These are phyloP conservation scores for Aristolochia contorta DNA, from an alignment of 164 flowering plant species.

Conservation along the genomic window DNA sequence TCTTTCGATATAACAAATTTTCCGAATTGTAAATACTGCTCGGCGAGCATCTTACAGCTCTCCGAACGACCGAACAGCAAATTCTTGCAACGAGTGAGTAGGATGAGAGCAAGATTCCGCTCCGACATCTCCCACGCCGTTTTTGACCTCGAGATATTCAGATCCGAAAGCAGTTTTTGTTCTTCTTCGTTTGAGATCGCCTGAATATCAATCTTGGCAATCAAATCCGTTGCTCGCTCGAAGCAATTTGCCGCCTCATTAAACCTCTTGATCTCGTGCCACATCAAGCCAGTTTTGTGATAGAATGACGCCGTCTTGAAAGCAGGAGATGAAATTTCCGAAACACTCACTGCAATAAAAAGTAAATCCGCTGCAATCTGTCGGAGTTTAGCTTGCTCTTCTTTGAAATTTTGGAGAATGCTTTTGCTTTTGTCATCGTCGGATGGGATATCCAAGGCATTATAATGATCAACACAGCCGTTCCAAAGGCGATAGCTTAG, in stretches of 20 bases:
- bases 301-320: conserved; percentile 70
- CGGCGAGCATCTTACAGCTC: conserved; percentile 45
- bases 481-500: conserved; percentile 96
- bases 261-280: conserved; percentile 51
- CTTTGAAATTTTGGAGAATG: conserved; percentile 6
- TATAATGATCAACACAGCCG: conserved; percentile 80
- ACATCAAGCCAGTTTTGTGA: conserved; percentile 63
- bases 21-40: conserved; percentile 60
- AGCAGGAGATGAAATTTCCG: conserved; percentile 64
- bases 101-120: conserved; percentile 42
- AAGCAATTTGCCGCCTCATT: conserved; percentile 69
- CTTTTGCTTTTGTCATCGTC: neutral
- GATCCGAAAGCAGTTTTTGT: conserved; percentile 42
- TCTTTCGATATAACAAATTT: conserved; percentile 35
- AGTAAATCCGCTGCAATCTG: conserved; percentile 73
- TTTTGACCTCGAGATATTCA: conserved; percentile 22
- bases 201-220: conserved; percentile 30
- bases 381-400: conserved; percentile 56
- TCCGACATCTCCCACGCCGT: conserved; percentile 82
- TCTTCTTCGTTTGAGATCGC: conserved; percentile 27
- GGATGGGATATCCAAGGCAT: conserved; percentile 23
- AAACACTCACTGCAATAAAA: conserved; percentile 37
- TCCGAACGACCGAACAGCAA: conserved; percentile 45
- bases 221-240: conserved; percentile 66
- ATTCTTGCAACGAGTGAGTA: conserved; percentile 56